A percentile compares a stretch with the other conserved stretches of the same genome.
phyloP scores from a whole-genome alignment of 176 grass and related monocot species.

The Coix lacrymajobi region DNA sequence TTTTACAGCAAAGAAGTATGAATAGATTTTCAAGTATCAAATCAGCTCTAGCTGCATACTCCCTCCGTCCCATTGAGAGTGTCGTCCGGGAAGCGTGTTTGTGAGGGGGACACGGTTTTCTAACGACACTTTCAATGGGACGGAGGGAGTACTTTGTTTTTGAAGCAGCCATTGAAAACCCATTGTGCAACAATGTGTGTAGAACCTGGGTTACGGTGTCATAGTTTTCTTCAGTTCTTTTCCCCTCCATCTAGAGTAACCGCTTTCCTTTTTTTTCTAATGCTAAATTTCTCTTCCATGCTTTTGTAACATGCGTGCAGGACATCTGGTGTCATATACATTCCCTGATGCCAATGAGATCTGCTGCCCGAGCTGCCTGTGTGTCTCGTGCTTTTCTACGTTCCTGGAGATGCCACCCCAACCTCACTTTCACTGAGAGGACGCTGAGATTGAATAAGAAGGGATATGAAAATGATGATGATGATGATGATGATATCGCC shows the following conservation, averaged over 20 bases:
- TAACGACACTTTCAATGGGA: too few relatives aligned
- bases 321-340: slow-evolving; percentile 1
- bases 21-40: neutral
- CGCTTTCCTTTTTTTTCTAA: neutral
- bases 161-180: neutral
- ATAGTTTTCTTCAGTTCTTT: too few relatives aligned
- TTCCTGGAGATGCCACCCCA: slow-evolving; percentile 8
- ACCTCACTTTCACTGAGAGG: neutral
- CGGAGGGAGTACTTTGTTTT: too few relatives aligned
- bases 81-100: too few relatives aligned
- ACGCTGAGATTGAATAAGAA: neutral
- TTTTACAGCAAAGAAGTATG: neutral
- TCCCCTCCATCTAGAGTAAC: too few relatives aligned
- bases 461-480: neutral
- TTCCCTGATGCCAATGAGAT: neutral
- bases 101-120: too few relatives aligned
- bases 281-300: neutral
- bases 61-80: too few relatives aligned
- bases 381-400: neutral
- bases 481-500: neutral
- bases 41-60: neutral
- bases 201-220: too few relatives aligned
- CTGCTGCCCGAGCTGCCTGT: neutral
- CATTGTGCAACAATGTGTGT: too few relatives aligned
- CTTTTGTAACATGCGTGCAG: neutral